Conservation (phyloP, 2,329 filamentous ascomycete genomes). For the Clathrospora elynae region DNA sequence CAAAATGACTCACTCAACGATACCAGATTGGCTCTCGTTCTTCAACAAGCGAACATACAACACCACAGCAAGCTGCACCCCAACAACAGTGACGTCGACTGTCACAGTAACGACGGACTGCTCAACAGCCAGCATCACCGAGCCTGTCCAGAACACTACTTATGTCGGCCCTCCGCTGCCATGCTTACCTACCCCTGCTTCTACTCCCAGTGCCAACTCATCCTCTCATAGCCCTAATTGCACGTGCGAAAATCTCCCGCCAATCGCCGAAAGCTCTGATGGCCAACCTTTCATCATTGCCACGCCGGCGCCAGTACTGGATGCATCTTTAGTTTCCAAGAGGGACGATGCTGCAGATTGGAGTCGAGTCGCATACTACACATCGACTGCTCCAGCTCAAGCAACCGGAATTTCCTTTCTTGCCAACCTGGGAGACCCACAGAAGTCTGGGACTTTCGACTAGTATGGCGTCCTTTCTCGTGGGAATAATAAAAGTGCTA, state of each 20-base stretch:
- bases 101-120: conserved; percentile 19
- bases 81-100: conserved; percentile 18
- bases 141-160: conserved; percentile 7
- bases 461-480: conserved; percentile 36
- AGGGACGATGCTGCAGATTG: conserved; percentile 40
- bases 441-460: conserved; percentile 62
- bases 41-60: conserved; percentile 10
- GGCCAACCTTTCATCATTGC: conserved; percentile 2
- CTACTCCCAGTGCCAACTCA: background rate
- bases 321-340: background rate
- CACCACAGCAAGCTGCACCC: conserved; percentile 10
- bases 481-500: conserved; percentile 1
- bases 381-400: conserved; percentile 46
- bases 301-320: background rate
- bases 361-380: conserved; percentile 56
- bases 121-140: background rate
- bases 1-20: background rate
- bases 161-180: conserved; percentile 12
- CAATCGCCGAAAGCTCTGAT: conserved; percentile 3
- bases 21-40: background rate
- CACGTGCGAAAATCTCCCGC: background rate
- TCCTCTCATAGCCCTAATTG: background rate
- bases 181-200: conserved; percentile 12
- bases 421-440: conserved; percentile 60
- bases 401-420: conserved; percentile 63